Base-by-base conservation (phyloP, 176 grass and related monocot species). In the Echinochloa phyllopogon region DNA sequence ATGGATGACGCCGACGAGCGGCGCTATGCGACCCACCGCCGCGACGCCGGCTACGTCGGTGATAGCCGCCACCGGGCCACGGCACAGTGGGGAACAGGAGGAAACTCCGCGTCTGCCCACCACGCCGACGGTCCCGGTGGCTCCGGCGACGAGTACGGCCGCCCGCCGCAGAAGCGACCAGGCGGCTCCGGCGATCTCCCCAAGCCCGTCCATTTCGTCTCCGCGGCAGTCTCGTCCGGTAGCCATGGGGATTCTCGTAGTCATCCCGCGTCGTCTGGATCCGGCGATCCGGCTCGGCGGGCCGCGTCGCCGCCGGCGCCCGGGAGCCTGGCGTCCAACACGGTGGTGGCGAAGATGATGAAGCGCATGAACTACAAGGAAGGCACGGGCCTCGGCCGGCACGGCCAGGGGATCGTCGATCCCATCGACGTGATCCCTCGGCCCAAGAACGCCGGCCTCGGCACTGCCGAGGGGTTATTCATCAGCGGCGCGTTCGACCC, bases 341-440 rank as follows among this genome's bases (percentile, higher is more conserved):
- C 56, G 1, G 74, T 18, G 74, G 88, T 84, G 50, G 80, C 72
- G 47, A 88, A 84, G 16, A 48, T 92, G 41, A 90, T 94, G 89
- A 84, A 60, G 80, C 49, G 17, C 45, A 97, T 97, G 94, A 93
- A 91, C 53, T 92, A 90, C 71, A 82, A 79, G 84, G 65, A 85
- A n/a, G 92, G 90, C 5, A 37, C 64, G 49, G 90, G 90, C 41
- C 89, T 97, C 81, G 92, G 92, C 21, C 90, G 92, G 86, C 81
- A 97, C 37, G 73, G 83, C 11, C 92, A 97, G 63, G 94, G 94
- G 42, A 92, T 97, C 73, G 42, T 79, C 25, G 50, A 77, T 8
- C 85, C 90, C 2, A 48, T 97, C 17, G 88, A 89, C 38, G 21
- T 51, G 23, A 50, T 56, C 25, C 10, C 82, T 4, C 77, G 87